Conservation (phyloP, 306 rosid species). For the Castanea crenata region DNA sequence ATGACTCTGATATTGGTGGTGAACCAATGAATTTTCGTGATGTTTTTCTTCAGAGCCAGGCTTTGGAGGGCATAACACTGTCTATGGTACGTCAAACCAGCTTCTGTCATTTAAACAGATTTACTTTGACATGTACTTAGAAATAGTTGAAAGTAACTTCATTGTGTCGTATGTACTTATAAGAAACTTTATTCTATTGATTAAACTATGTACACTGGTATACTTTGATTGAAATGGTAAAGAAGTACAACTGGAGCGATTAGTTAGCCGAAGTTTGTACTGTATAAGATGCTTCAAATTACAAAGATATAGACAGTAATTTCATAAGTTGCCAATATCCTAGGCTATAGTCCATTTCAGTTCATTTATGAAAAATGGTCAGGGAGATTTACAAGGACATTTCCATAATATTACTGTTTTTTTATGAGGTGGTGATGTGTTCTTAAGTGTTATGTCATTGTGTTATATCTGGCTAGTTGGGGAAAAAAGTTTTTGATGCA, state of each 20-base stretch:
- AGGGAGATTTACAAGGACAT: neutral
- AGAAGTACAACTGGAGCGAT: neutral
- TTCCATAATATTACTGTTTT: neutral
- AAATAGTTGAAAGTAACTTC: neutral
- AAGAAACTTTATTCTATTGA: neutral
- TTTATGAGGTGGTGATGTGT: neutral
- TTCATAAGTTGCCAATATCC: neutral
- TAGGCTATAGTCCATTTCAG: neutral
- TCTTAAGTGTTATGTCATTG: neutral
- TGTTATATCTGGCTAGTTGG: neutral
- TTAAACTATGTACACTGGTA: neutral
- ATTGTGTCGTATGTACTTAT: neutral
- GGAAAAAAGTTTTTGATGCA: neutral
- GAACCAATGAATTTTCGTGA: conserved; percentile 84
- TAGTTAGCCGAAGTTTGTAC: neutral
- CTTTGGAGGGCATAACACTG: conserved; percentile 84
- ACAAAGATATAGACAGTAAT: neutral
- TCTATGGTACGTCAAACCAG: conserved; percentile 71
- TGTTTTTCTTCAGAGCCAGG: conserved; percentile 95
- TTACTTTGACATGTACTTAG: neutral
- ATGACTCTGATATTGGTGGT: conserved; percentile 80
- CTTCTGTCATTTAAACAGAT: conserved; percentile 15
- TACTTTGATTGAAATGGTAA: neutral
- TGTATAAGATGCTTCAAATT: neutral
- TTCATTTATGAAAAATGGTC: neutral